Evolutionary conservation across 2,329 filamentous ascomycete genomes (phyloP), one percentile per base, ranked within the genome.

Genomic region (Geosmithia morbida): DNA sequence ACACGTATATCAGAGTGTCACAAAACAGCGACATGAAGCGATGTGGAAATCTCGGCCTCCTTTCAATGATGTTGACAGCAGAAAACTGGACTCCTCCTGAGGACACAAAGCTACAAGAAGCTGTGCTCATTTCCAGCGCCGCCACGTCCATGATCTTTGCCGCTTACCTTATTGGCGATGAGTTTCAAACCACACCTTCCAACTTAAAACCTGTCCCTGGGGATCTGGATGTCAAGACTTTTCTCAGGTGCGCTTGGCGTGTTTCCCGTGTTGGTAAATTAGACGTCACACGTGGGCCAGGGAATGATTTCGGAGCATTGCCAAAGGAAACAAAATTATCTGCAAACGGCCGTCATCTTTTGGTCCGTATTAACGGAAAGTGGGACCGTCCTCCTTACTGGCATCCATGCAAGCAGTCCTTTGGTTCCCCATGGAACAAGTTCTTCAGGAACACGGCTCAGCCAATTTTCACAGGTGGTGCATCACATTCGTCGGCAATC

Each of bases 391-490:
- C 48, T 17, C 39, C 47, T 2, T 40, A 37, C n/a, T 47, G 48
- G 46, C 49, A 52, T 45, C 49, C 49, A 7, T 22, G 47, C 7
- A 30, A 46, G n/a, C 47, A 41, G 41, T 40, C 30, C 17, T 46
- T 48, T 30, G 50, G 49, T 7, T 50, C 51, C 5, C 17, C 49
- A 11, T 51, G 51, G 48, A 53, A 51, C 43, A 51, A 50, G 33
- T 51, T 51, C 18, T 43, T 47, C 19, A 47, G 18, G 46, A 47
- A 47, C 26, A 43, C 19, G 17, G 29, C 16, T 7, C 46, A 47
- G 17, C 20, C 20, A 14, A 41, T 47, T 3, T 47, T 47, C 17
- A 40, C 20, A 26, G 8, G 8, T 19, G 13, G 42, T 16, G 20
- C 18, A 7, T 6, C n/a, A 43, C 8, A 5, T 17, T 43, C 18